A percentile compares a stretch with the other conserved stretches of the same genome.
These are phyloP conservation scores for Bisporella sp. DNA, from an alignment of 2,329 filamentous ascomycete genomes.

Conservation along the genomic window DNA sequence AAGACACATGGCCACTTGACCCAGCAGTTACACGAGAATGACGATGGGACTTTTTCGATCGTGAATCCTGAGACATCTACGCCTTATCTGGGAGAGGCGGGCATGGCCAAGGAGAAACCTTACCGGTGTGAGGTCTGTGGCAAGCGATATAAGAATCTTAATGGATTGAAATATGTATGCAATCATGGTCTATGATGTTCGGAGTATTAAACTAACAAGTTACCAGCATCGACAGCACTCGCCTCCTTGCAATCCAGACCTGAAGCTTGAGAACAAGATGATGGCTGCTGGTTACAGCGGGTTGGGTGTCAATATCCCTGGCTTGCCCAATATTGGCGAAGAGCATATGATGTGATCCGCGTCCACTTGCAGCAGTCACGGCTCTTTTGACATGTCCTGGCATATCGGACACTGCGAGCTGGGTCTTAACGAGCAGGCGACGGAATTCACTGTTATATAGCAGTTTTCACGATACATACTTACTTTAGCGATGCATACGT, in stretches of 20 bases:
- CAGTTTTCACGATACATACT: neutral
- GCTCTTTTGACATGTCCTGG: neutral
- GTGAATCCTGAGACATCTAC: conserved; percentile 92
- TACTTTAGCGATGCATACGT: conserved; percentile 2
- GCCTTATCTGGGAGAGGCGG: conserved; percentile 89
- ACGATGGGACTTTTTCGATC: conserved; percentile 95
- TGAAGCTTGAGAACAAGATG: conserved; percentile 39
- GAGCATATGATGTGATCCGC: conserved; percentile 35
- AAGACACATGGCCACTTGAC: conserved; percentile 90
- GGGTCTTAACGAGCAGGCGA: too few relatives aligned
- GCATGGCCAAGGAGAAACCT: conserved; percentile 99
- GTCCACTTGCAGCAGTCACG: neutral
- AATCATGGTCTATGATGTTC: neutral
- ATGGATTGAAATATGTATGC: conserved; percentile 89
- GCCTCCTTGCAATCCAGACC: conserved; percentile 82
- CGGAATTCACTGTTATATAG: too few relatives aligned
- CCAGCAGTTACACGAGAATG: conserved; percentile 93
- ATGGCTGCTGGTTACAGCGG: conserved; percentile 24
- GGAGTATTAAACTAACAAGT: conserved; percentile 28
- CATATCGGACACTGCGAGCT: too few relatives aligned
- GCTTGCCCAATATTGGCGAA: conserved; percentile 49
- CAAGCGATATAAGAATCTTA: conserved; percentile 98
- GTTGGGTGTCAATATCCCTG: conserved; percentile 27
- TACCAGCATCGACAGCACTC: conserved; percentile 70
- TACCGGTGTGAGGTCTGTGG: conserved; percentile 96